Conservation (phyloP, 495 filamentous ascomycete species). For the Antarctomyces pellizariae region DNA sequence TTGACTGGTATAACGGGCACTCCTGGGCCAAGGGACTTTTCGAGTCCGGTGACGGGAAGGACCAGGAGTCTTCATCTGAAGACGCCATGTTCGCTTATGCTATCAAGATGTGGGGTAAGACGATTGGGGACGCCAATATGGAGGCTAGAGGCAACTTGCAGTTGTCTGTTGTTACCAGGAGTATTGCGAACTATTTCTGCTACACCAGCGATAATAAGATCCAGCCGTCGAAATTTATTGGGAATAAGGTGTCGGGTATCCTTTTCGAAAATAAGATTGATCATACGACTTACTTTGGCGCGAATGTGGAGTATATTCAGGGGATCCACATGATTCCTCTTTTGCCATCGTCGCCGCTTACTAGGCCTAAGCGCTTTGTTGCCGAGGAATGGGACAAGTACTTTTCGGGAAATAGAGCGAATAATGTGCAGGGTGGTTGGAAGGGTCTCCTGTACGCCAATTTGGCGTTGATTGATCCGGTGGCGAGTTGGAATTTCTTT, state of each 20-base stretch:
- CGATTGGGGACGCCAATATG: conserved; percentile 51
- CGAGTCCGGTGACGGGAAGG: conserved; percentile 74
- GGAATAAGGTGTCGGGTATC: conserved; percentile 79
- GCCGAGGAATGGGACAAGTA: conserved; percentile 66
- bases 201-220: conserved; percentile 44
- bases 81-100: conserved; percentile 76
- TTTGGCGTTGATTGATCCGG: conserved; percentile 53
- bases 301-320: conserved; percentile 61
- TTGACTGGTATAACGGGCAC: conserved; percentile 92
- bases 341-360: conserved; percentile 42
- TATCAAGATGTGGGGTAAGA: conserved; percentile 81
- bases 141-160: conserved; percentile 75
- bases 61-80: conserved; percentile 80
- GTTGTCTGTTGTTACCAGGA: conserved; percentile 48
- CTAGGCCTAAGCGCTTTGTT: conserved; percentile 46
- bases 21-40: conserved; percentile 94
- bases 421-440: conserved; percentile 50
- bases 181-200: conserved; percentile 61
- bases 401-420: conserved; percentile 38
- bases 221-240: conserved; percentile 53
- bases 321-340: conserved; percentile 95
- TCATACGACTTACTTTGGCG: conserved; percentile 84
- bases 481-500: conserved; percentile 52
- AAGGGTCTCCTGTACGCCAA: conserved; percentile 69
- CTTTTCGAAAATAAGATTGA: conserved; percentile 94